phyloP scores from a whole-genome alignment of 805 yeast genomes.

The Komagataella pseudopastoris region DNA sequence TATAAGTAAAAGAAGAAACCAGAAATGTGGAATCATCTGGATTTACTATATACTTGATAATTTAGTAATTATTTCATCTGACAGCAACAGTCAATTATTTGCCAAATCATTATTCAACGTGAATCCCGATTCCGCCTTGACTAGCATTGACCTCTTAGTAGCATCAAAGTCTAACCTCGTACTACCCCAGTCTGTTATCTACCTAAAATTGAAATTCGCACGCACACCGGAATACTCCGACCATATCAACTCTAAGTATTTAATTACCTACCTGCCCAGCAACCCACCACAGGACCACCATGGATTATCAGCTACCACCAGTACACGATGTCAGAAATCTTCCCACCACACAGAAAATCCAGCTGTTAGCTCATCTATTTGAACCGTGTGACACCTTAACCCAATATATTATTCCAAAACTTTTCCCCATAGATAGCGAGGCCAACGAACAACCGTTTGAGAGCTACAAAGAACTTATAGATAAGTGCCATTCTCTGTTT shows the following conservation, averaged over 20 bases:
- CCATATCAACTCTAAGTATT: not conserved
- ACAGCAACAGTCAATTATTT: too few relatives aligned
- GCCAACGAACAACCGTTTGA: slow-evolving; percentile 3
- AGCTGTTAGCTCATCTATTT: slow-evolving; percentile 41
- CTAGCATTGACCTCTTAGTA: too few relatives aligned
- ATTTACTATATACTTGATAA: too few relatives aligned
- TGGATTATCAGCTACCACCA: slow-evolving; percentile 17
- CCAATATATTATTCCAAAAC: slow-evolving; percentile 16
- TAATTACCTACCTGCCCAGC: too few relatives aligned
- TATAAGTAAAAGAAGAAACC: too few relatives aligned
- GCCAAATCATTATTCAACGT: too few relatives aligned
- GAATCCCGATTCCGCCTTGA: too few relatives aligned
- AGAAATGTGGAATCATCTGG: too few relatives aligned
- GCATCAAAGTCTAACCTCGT: too few relatives aligned
- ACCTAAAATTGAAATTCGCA: not conserved
- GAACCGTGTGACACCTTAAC: slow-evolving; percentile 45
- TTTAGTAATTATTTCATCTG: too few relatives aligned
- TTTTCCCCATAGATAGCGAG: slow-evolving; percentile 7
- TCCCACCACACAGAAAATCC: slow-evolving; percentile 15
- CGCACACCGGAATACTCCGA: not conserved
- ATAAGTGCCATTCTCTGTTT: not conserved
- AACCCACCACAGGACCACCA: not conserved
- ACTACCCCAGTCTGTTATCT: not conserved
- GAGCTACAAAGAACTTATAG: slow-evolving; percentile 12
- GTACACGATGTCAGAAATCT: slow-evolving; percentile 11